Percentiles rank a stretch among this genome's conserved stretches.
Evolutionary conservation across 176 grass and related monocot species (phyloP).

Genomic region (Luzula sylvatica): DNA sequence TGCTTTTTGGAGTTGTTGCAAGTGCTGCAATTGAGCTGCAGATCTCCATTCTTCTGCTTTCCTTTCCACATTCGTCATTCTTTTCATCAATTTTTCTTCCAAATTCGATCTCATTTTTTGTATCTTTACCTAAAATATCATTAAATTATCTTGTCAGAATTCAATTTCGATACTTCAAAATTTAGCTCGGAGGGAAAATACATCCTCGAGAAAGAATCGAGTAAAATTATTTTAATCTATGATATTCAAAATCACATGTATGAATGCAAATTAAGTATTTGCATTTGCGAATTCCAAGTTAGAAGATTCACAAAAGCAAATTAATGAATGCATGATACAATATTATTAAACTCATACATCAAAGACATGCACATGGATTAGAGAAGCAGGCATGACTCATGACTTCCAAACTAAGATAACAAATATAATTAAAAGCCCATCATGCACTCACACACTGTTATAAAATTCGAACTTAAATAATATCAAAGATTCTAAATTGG

Average conservation of each 20-base stretch:
- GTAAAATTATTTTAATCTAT: neutral
- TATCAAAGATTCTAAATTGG: slow-evolving; percentile 1
- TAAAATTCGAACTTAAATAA: slow-evolving; percentile 8
- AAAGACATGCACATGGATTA: slow-evolving; percentile 15
- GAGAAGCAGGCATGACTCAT: slow-evolving; percentile 10
- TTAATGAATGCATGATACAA: neutral
- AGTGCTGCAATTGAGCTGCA: slow-evolving; percentile 23
- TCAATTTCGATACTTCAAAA: slow-evolving; percentile 6
- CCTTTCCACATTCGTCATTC: slow-evolving; percentile 26
- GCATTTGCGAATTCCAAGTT: slow-evolving; percentile 10
- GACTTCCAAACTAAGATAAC: neutral
- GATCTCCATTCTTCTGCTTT: slow-evolving; percentile 28
- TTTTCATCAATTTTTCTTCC: slow-evolving; percentile 34
- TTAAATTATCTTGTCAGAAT: neutral
- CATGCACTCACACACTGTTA: neutral
- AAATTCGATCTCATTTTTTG: slow-evolving; percentile 33
- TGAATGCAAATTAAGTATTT: neutral
- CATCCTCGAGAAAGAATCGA: too few relatives aligned
- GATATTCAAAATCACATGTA: slow-evolving; percentile 8
- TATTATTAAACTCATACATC: slow-evolving; percentile 13
- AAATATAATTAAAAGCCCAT: neutral
- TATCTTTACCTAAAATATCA: slow-evolving; percentile 24
- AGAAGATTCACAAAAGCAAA: neutral
- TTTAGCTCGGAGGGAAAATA: slow-evolving; percentile 5
- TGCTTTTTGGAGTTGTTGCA: slow-evolving; percentile 24